Percentiles rank a stretch among this genome's conserved stretches.
These are phyloP conservation scores for Cordyceps cicadae DNA, from an alignment of 2,329 filamentous ascomycete species.

Conservation along the genomic window DNA sequence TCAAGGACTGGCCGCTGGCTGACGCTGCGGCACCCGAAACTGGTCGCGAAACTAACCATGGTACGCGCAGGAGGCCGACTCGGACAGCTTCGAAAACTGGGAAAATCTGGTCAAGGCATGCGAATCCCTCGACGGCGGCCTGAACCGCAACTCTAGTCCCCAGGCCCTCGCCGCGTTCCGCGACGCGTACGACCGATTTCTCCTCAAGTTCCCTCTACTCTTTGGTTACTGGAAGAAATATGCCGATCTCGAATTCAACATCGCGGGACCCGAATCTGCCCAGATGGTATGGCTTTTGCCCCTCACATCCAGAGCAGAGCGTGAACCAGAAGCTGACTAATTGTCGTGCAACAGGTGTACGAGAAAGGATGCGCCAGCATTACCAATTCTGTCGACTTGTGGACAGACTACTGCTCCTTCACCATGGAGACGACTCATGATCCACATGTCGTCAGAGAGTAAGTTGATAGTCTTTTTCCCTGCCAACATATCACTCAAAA, in stretches of 20 bases:
- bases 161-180: conserved; percentile 83
- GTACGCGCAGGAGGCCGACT: conserved; percentile 49
- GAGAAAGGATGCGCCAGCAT: conserved; percentile 92
- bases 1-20: not conserved
- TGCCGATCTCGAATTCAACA: conserved; percentile 93
- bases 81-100: conserved; percentile 92
- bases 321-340: conserved; percentile 13
- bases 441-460: conserved; percentile 95
- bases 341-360: conserved; percentile 60
- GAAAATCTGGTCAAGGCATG: conserved; percentile 81
- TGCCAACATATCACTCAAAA: conserved; percentile 49
- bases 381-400: conserved; percentile 87
- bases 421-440: conserved; percentile 97
- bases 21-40: not conserved
- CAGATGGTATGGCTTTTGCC: conserved; percentile 70
- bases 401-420: conserved; percentile 96
- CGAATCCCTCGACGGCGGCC: conserved; percentile 79
- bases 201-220: conserved; percentile 87
- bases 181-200: conserved; percentile 83
- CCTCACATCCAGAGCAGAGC: not conserved
- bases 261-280: conserved; percentile 90
- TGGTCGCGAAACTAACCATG: not conserved
- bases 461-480: conserved; percentile 69
- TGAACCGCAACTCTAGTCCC: conserved; percentile 94
- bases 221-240: conserved; percentile 99